Percentiles rank a stretch among this genome's conserved stretches.
These are phyloP conservation scores for Dorcoceras hygrometricum DNA, from an alignment of 257 asterid species.

Conservation along the genomic window DNA sequence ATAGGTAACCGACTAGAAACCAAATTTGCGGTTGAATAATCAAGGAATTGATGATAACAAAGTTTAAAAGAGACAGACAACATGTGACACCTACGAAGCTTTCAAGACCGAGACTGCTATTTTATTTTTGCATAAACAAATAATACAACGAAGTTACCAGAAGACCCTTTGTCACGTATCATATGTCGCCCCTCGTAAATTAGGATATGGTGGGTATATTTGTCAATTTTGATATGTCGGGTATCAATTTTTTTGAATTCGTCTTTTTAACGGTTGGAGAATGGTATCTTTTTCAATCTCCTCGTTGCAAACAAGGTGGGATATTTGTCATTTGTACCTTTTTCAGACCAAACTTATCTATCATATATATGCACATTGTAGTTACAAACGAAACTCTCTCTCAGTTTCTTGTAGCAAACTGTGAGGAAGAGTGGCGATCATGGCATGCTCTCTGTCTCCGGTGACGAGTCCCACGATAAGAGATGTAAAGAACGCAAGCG, in stretches of 20 bases:
- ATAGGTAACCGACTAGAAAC: neutral
- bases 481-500: slow-evolving; percentile 25
- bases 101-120: neutral
- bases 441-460: slow-evolving; percentile 54
- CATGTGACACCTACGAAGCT: slow-evolving; percentile 24
- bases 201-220: neutral
- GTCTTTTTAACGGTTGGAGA: slow-evolving; percentile 25
- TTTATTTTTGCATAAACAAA: neutral
- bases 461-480: slow-evolving; percentile 28
- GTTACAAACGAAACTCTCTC: slow-evolving; percentile 24
- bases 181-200: neutral
- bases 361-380: slow-evolving; percentile 5
- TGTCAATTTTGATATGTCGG: too few species aligned
- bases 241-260: slow-evolving; percentile 17
- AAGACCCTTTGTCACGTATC: slow-evolving; percentile 8
- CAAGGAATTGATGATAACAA: slow-evolving; percentile 26
- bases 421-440: slow-evolving; percentile 9
- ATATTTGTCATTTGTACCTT: slow-evolving; percentile 29
- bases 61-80: slow-evolving; percentile 20
- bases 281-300: slow-evolving; percentile 34
- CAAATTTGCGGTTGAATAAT: slow-evolving; percentile 5
- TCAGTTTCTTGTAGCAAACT: neutral
- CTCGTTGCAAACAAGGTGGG: slow-evolving; percentile 51
- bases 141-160: neutral
- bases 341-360: too few species aligned